Conservation (phyloP, 495 filamentous ascomycete genomes). For the Penicillium bialowiezense region DNA sequence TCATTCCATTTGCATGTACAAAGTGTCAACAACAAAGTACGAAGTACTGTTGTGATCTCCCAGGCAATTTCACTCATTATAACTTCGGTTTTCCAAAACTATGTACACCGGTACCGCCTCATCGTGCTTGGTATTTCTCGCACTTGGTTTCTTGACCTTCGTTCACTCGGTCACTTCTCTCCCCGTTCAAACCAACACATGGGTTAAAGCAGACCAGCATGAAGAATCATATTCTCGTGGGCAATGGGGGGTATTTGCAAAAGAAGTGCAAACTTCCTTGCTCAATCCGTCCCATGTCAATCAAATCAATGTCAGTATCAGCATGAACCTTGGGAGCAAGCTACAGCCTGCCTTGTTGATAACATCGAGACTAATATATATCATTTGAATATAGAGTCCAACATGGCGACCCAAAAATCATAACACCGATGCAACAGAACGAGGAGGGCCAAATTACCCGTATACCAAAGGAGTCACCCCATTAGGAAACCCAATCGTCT, state of each 20-base stretch:
- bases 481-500: conserved; percentile 5
- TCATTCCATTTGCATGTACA: not conserved
- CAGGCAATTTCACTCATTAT: not conserved
- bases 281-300: not conserved
- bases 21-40: no score
- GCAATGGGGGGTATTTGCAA: conserved; percentile 10
- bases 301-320: conserved; percentile 7
- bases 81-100: not conserved
- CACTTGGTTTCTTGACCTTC: conserved; percentile 8
- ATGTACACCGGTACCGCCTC: not conserved
- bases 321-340: not conserved
- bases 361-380: not conserved
- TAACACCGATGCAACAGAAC: not conserved
- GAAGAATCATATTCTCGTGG: not conserved
- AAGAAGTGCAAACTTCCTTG: not conserved
- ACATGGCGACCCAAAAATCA: not conserved
- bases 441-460: not conserved
- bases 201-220: conserved; percentile 5
- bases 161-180: conserved; percentile 10
- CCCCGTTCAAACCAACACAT: conserved; percentile 15
- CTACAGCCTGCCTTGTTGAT: not conserved
- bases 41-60: no score
- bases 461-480: not conserved
- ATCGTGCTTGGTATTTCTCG: conserved; percentile 5
- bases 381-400: not conserved